phyloP scores from a whole-genome alignment of 1,284 basidiomycete species.

The Cerioporus squamosus region DNA sequence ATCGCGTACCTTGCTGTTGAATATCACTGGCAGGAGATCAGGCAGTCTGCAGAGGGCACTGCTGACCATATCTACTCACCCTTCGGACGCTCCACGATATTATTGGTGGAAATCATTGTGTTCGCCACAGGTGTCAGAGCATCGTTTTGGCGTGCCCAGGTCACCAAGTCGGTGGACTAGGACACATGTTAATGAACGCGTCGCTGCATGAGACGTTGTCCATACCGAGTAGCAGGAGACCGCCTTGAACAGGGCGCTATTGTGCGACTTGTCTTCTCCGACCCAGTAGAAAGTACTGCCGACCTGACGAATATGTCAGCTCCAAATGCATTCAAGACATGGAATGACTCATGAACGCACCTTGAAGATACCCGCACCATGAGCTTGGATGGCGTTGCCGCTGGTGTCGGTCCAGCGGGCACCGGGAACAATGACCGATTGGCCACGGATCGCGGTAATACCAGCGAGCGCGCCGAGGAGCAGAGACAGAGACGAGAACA shows the following conservation, averaged over 20 bases:
- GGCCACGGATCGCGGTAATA: constrained; percentile 16
- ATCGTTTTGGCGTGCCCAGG: constrained; percentile 62
- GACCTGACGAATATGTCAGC: constrained; percentile 40
- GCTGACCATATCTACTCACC: constrained; percentile 44
- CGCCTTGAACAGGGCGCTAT: constrained; percentile 59
- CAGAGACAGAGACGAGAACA: constrained; percentile 23
- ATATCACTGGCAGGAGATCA: constrained; percentile 44
- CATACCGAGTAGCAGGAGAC: constrained; percentile 62
- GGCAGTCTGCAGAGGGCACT: constrained; percentile 33
- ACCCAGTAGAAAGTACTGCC: constrained; percentile 65
- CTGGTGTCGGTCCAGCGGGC: constrained; percentile 67
- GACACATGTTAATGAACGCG: not conserved
- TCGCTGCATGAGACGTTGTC: constrained; percentile 4
- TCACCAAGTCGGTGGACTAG: constrained; percentile 58
- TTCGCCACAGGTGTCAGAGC: constrained; percentile 56
- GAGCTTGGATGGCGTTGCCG: constrained; percentile 67
- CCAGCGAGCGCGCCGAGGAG: constrained; percentile 10
- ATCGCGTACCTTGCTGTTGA: constrained; percentile 49
- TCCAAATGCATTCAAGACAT: not conserved
- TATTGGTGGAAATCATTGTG: constrained; percentile 61
- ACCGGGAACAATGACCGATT: constrained; percentile 59
- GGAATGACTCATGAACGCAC: constrained; percentile 31
- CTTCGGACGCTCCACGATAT: constrained; percentile 69
- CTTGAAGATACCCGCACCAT: constrained; percentile 64
- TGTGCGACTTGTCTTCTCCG: constrained; percentile 66